These are phyloP conservation scores for Mucor circinelloides DNA, from an alignment of 371 early-diverging fungal species.

Conservation along the genomic window DNA sequence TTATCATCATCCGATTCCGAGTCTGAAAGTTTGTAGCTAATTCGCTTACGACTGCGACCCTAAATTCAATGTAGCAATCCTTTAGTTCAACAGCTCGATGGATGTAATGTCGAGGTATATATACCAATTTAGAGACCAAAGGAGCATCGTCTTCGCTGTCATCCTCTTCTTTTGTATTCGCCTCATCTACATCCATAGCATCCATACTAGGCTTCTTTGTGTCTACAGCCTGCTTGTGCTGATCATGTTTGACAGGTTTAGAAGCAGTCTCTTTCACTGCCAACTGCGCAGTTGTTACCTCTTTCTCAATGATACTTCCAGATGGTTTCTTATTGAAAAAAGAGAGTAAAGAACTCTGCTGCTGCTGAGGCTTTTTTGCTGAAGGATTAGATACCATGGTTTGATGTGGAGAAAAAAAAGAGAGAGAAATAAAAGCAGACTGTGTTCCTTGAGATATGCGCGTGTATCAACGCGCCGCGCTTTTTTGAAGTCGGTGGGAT, in stretches of 20 bases:
- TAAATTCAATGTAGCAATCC: neutral
- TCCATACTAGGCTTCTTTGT: neutral
- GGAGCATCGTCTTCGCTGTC: neutral
- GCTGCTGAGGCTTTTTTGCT: neutral
- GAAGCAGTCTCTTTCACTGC: neutral
- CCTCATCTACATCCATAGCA: neutral
- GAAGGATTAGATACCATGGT: neutral
- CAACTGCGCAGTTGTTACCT: neutral
- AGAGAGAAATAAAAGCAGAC: neutral
- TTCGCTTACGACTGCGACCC: neutral
- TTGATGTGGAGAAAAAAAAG: neutral
- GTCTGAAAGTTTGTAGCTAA: slow-evolving; percentile 6
- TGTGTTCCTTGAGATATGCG: too few species aligned
- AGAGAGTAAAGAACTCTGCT: slow-evolving; percentile 8
- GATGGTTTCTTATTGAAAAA: slow-evolving; percentile 1
- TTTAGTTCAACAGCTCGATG: neutral
- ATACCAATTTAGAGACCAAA: neutral
- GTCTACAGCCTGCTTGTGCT: neutral
- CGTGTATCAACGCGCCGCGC: neutral
- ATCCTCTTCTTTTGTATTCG: neutral
- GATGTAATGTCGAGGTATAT: neutral
- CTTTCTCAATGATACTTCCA: neutral
- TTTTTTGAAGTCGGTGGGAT: neutral
- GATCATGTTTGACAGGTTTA: neutral
- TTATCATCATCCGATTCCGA: neutral